phyloP scores from a whole-genome alignment of 768 basidiomycete genomes.

The Artomyces pyxidatus region DNA sequence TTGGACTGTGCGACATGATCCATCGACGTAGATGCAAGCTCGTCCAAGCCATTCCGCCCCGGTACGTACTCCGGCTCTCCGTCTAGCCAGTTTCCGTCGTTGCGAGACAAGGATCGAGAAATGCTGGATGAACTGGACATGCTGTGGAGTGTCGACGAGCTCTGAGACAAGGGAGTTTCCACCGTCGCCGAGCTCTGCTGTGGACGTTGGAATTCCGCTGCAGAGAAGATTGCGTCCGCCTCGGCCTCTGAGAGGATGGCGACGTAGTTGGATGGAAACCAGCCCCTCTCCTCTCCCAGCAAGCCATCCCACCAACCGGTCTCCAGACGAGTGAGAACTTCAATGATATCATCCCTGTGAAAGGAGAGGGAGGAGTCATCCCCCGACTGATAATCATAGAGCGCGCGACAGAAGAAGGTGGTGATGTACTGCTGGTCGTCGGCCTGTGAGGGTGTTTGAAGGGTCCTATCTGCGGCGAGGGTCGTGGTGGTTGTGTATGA shows the following conservation, averaged over 20 bases:
- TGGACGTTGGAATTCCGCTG: slow-evolving; percentile 28
- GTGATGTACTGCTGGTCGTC: slow-evolving; percentile 52
- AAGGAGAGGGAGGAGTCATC: slow-evolving; percentile 90
- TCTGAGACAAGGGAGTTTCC: slow-evolving; percentile 14
- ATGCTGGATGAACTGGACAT: slow-evolving; percentile 25
- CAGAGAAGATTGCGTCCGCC: slow-evolving; percentile 57
- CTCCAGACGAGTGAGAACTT: slow-evolving; percentile 84
- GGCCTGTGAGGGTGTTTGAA: neutral
- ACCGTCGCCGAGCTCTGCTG: slow-evolving; percentile 20
- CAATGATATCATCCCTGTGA: slow-evolving; percentile 79
- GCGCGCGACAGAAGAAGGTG: slow-evolving; percentile 82
- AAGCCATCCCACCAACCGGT: slow-evolving; percentile 99
- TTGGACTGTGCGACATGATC: slow-evolving; percentile 37
- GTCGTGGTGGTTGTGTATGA: neutral
- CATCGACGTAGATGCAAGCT: slow-evolving; percentile 22
- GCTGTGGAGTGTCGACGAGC: slow-evolving; percentile 28
- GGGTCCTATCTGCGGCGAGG: slow-evolving; percentile 3
- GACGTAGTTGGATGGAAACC: slow-evolving; percentile 98
- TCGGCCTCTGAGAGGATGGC: slow-evolving; percentile 70
- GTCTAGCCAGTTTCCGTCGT: slow-evolving; percentile 49
- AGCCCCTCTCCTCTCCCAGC: slow-evolving; percentile 82
- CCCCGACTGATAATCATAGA: slow-evolving; percentile 86
- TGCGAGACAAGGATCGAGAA: slow-evolving; percentile 21
- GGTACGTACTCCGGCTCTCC: slow-evolving; percentile 28
- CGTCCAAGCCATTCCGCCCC: slow-evolving; percentile 27